Percentiles rank a stretch among this genome's conserved stretches.
These are phyloP conservation scores for Geotrichum cucujoidarum DNA, from an alignment of 1,139 yeast species.

Conservation along the genomic window DNA sequence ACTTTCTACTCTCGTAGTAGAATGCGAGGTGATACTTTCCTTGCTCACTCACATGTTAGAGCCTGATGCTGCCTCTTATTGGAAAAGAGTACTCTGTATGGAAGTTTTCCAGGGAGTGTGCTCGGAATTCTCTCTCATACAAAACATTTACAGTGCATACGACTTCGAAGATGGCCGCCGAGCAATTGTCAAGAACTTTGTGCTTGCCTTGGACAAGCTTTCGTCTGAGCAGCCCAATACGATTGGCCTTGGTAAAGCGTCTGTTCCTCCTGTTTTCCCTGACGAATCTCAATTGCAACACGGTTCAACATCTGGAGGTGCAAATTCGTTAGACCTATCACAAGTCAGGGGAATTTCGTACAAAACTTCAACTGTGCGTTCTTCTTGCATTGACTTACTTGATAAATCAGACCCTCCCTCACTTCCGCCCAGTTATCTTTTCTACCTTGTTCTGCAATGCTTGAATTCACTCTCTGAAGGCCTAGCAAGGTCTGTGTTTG, in stretches of 20 bases:
- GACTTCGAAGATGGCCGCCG: conserved; percentile 57
- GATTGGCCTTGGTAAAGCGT: conserved; percentile 27
- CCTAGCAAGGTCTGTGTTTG: conserved; percentile 52
- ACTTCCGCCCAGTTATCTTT: conserved; percentile 58
- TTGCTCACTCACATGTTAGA: conserved; percentile 63
- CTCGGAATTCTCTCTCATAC: conserved; percentile 50
- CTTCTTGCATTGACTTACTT: conserved; percentile 62
- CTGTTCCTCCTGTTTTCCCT: conserved; percentile 22
- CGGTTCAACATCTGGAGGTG: background rate
- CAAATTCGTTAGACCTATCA: conserved; percentile 6
- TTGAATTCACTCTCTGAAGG: conserved; percentile 62
- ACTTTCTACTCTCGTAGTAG: conserved; percentile 58
- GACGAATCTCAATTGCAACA: conserved; percentile 7
- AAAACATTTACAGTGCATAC: conserved; percentile 54
- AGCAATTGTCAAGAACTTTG: conserved; percentile 55
- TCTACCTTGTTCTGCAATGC: conserved; percentile 54
- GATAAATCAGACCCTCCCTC: conserved; percentile 71
- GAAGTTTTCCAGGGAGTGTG: conserved; percentile 65
- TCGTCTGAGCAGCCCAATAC: conserved; percentile 27
- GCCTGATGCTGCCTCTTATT: conserved; percentile 47
- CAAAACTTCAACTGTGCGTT: conserved; percentile 43
- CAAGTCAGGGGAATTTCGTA: conserved; percentile 27
- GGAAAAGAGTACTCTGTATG: conserved; percentile 70
- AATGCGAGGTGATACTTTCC: conserved; percentile 74
- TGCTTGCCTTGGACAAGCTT: conserved; percentile 41